Percentiles rank a stretch among this genome's conserved stretches.
Conservation (phyloP, 306 rosid genomes). For the Oemleria cerasiformis region DNA sequence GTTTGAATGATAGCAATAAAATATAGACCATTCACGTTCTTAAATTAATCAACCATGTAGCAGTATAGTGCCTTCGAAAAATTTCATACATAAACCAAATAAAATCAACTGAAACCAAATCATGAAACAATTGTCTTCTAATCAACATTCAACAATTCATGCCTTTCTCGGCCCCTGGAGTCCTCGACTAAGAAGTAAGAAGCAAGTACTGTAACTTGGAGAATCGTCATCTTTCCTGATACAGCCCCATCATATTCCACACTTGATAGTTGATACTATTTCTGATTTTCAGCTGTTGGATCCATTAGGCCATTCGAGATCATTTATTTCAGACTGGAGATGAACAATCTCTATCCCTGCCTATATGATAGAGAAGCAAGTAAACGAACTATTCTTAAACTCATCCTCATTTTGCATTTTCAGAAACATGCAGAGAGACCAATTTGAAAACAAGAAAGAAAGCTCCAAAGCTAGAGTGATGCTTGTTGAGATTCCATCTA, state of each 20-base stretch:
- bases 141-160: neutral
- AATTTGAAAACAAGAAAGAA: neutral
- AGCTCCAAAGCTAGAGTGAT: neutral
- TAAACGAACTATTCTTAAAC: neutral
- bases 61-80: neutral
- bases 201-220: neutral
- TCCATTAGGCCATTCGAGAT: neutral
- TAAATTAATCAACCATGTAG: neutral
- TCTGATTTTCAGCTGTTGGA: neutral
- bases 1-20: neutral
- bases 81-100: neutral
- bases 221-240: too few species aligned
- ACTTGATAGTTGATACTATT: neutral
- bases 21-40: neutral
- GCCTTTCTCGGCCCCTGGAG: neutral
- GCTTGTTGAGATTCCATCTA: neutral
- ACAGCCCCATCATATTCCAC: neutral
- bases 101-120: neutral
- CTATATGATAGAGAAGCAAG: slow-evolving; percentile 9
- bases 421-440: neutral
- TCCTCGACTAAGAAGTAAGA: neutral
- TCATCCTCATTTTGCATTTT: neutral
- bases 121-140: neutral
- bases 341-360: neutral
- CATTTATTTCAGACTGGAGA: slow-evolving; percentile 6